Conservation (phyloP, 345 rosid genomes). For the Populus simonii region DNA sequence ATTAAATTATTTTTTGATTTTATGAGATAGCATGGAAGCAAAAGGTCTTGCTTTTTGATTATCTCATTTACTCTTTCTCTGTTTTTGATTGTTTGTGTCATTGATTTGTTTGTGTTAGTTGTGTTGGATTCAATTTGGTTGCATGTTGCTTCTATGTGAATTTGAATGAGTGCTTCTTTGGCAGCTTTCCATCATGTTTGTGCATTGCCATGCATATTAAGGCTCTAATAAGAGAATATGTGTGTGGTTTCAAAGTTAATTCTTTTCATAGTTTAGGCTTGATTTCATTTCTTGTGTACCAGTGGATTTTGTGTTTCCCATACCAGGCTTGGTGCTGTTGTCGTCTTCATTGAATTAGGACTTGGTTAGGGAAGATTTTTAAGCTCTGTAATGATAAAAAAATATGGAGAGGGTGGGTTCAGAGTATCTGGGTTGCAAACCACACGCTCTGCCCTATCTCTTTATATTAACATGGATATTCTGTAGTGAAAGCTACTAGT, state of each 20-base stretch:
- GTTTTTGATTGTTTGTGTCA: neutral
- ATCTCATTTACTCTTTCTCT: neutral
- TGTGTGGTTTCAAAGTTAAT: neutral
- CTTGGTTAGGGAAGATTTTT: neutral
- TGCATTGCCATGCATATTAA: neutral
- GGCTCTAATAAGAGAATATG: neutral
- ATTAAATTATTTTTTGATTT: neutral
- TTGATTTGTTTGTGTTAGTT: neutral
- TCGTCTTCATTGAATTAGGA: neutral
- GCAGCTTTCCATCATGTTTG: neutral
- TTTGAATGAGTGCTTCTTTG: neutral
- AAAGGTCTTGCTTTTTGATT: neutral
- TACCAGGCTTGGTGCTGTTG: neutral
- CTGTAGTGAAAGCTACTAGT: no score
- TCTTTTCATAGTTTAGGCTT: neutral
- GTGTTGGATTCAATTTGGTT: neutral
- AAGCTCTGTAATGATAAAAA: no score
- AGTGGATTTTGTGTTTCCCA: neutral
- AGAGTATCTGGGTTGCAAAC: no score
- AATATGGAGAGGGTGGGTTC: no score
- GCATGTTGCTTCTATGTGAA: neutral
- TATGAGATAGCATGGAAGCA: neutral
- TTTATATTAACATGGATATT: no score
- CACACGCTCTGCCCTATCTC: no score
- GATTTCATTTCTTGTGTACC: neutral